Conservation (phyloP, 2,329 filamentous ascomycete species). For the Microdochium nivale region DNA sequence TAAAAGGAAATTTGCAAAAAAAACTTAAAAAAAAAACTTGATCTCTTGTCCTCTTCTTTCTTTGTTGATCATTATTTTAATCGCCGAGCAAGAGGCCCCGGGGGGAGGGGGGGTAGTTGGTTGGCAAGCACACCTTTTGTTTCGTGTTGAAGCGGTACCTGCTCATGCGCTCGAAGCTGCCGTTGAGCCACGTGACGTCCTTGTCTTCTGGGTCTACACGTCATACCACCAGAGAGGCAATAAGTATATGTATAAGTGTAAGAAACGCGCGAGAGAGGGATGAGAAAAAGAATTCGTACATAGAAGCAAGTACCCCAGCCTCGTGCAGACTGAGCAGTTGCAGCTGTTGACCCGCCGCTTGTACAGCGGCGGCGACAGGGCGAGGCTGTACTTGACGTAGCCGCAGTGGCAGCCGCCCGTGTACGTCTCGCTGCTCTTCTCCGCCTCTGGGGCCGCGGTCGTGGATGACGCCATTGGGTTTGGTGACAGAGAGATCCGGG, state of each 20-base stretch:
- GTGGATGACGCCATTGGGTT: too few relatives aligned
- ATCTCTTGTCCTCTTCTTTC: too few relatives aligned
- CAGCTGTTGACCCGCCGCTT: slow-evolving; percentile 36
- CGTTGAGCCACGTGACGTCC: slow-evolving; percentile 33
- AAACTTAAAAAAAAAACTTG: too few relatives aligned
- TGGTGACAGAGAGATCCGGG: too few relatives aligned
- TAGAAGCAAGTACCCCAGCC: slow-evolving; percentile 42
- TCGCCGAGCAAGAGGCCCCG: too few relatives aligned
- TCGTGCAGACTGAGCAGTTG: slow-evolving; percentile 43
- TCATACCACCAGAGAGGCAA: too few relatives aligned
- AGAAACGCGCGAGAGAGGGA: neutral
- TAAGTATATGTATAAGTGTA: too few relatives aligned
- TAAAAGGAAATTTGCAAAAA: too few relatives aligned
- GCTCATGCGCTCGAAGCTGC: slow-evolving; percentile 23
- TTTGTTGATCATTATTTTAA: too few relatives aligned
- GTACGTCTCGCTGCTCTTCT: slow-evolving; percentile 27
- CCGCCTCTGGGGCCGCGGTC: too few relatives aligned
- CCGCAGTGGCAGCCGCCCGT: slow-evolving; percentile 45
- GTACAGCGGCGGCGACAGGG: slow-evolving; percentile 37
- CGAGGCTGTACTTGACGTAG: slow-evolving; percentile 36
- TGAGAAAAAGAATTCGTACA: slow-evolving; percentile 21
- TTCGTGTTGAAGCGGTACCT: slow-evolving; percentile 38
- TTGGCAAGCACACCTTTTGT: slow-evolving; percentile 13
- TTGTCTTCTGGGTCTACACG: slow-evolving; percentile 30
- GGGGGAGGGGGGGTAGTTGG: neutral